Base-by-base conservation (phyloP, 2,329 filamentous ascomycete genomes). In the Trichoderma arundinaceum region DNA sequence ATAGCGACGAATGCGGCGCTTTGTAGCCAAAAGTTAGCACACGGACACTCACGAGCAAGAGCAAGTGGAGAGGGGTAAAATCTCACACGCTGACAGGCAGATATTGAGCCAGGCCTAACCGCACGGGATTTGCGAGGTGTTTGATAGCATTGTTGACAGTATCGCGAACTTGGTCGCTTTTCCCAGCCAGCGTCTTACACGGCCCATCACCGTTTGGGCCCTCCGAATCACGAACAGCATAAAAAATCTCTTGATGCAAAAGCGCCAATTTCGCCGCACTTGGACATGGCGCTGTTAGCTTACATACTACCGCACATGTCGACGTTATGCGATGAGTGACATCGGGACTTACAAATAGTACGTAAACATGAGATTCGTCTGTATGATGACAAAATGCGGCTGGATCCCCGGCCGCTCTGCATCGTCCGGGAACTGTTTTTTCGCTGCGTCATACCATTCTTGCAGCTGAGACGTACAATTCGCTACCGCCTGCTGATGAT, bases 21-120 rank as follows among this genome's bases (percentile, higher is more conserved):
- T 13, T 15, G 4, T 12, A 38, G 2, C 17, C 46, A 49, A 51
- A 43, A 51, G 53, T 65, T 51, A 51, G 46, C 33, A 49, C 22
- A n/a, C 28, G 17, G 5, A 41, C 8, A 38, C 7, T 22, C 35
- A 9, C 13, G 49, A 33, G 35, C 38, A 35, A 10, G 12, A 5
- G 13, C 12, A 8, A 38, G n/a, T 7, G 19, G 28, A 12, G 6
- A n/a, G 13, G n/a, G 38, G 12, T 19, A 15, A 9, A 41, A n/a
- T 32, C 62, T 65, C 58, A 65, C 62, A 65, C 62, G 38, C 52
- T 65, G 44, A 57, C 19, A 12, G 62, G 62, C 8, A 65, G 62
- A 28, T 65, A 65, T 51, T 65, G 62, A 6, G 52, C 54, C 35
- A 65, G 22, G 13, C 62, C 62, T 2, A 65, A 41, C 35, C 32